Percentiles rank a stretch among this genome's conserved stretches.
Evolutionary conservation across 805 yeast species (phyloP).

Genomic region (Candida taoyuanica): DNA sequence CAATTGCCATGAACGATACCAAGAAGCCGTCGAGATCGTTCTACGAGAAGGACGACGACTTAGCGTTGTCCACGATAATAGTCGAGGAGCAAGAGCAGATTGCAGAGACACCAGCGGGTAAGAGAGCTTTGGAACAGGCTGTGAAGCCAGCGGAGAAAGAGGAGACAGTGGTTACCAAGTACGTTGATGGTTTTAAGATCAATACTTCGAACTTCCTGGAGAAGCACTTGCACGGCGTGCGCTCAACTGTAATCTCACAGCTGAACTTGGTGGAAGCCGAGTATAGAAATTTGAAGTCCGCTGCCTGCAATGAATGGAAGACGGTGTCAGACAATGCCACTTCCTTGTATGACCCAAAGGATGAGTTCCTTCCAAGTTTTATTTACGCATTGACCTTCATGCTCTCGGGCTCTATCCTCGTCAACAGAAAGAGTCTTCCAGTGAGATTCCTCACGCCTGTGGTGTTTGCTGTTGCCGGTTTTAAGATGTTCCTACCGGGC

Average conservation of each 20-base stretch:
- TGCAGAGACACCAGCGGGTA: conserved; percentile 2
- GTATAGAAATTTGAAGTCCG: conserved; percentile 24
- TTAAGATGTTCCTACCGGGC: conserved; percentile 45
- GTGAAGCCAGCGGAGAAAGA: conserved; percentile 1
- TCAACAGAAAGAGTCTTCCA: conserved; percentile 42
- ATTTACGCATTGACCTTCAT: conserved; percentile 52
- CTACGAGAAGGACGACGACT: conserved; percentile 20
- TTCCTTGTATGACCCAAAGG: conserved; percentile 26
- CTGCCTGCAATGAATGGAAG: conserved; percentile 22
- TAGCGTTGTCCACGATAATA: conserved; percentile 9
- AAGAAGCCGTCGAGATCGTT: conserved; percentile 25
- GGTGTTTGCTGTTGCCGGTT: conserved; percentile 42
- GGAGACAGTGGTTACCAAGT: conserved; percentile 14
- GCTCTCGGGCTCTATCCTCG: conserved; percentile 53
- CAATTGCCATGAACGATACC: conserved; percentile 38
- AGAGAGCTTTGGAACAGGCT: conserved; percentile 5
- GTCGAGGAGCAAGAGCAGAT: conserved; percentile 7
- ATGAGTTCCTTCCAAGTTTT: conserved; percentile 42
- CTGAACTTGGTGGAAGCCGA: conserved; percentile 22
- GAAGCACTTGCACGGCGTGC: conserved; percentile 14
- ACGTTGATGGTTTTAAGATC: conserved; percentile 25
- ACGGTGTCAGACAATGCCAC: conserved; percentile 13
- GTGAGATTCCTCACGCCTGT: conserved; percentile 49
- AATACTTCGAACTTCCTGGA: conserved; percentile 24
- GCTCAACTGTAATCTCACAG: conserved; percentile 16